Evolutionary conservation across 2,329 filamentous ascomycete genomes (phyloP).

Genomic region (Aspergillus sp.): DNA sequence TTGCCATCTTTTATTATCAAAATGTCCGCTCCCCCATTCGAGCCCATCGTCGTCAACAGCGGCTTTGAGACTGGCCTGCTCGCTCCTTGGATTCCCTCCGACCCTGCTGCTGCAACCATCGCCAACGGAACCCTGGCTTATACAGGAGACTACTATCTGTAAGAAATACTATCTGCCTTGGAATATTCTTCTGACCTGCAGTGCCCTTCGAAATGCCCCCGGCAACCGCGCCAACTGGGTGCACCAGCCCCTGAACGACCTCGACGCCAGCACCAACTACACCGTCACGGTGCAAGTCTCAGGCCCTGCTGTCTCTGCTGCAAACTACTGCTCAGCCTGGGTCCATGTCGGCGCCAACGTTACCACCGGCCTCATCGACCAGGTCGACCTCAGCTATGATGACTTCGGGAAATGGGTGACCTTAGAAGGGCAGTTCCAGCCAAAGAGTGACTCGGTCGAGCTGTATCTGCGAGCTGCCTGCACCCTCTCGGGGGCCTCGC

Average conservation of each 20-base stretch:
- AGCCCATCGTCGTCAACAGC: slow-evolving; percentile 3
- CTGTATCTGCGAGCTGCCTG: neutral
- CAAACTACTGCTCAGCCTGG: neutral
- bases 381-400: neutral
- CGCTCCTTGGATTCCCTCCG: neutral
- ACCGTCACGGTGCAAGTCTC: neutral
- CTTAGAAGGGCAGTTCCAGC: neutral
- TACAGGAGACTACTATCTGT: neutral
- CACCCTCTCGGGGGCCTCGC: neutral
- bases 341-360: neutral
- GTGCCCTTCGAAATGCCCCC: neutral
- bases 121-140: neutral
- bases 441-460: neutral
- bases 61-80: neutral
- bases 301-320: neutral
- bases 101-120: slow-evolving; percentile 34
- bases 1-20: neutral
- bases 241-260: neutral
- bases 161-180: neutral
- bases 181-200: neutral
- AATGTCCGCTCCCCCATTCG: neutral
- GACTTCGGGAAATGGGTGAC: neutral
- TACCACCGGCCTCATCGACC: neutral
- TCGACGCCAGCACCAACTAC: neutral
- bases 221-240: neutral